Conservation (phyloP, 257 asterid species). For the Striga asiatica region DNA sequence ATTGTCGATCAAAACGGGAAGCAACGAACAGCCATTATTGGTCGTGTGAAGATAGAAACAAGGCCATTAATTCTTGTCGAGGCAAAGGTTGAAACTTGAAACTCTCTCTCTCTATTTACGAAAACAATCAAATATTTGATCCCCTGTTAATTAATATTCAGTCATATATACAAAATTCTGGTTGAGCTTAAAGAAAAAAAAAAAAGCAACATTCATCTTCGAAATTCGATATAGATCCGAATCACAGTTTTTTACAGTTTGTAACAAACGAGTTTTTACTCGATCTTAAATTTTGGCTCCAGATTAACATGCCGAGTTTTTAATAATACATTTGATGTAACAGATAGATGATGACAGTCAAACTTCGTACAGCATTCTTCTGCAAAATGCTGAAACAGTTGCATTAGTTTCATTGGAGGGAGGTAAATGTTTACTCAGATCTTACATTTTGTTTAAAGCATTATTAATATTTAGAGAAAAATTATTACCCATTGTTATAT, state of each 20-base stretch:
- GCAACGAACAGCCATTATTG: conserved; percentile 71
- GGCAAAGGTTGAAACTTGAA: conserved; percentile 86
- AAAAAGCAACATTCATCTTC: neutral
- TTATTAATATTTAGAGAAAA: no score
- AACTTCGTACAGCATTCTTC: conserved; percentile 47
- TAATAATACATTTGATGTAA: conserved; percentile 12
- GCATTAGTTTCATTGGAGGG: conserved; percentile 44
- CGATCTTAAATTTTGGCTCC: neutral
- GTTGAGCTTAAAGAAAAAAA: neutral
- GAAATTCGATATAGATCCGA: neutral
- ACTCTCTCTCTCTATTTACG: conserved; percentile 5
- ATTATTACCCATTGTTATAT: no score
- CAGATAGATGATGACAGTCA: conserved; percentile 39
- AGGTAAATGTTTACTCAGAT: conserved; percentile 29
- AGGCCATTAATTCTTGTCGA: conserved; percentile 73
- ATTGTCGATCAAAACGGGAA: conserved; percentile 60
- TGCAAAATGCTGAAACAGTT: conserved; percentile 91
- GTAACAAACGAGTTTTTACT: neutral
- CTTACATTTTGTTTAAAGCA: neutral
- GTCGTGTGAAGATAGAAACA: conserved; percentile 86
- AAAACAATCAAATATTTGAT: neutral
- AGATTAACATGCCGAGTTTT: no score
- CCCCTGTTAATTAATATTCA: neutral
- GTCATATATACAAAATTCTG: no score
- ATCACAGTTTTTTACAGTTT: neutral